A percentile compares a stretch with the other conserved stretches of the same genome.
phyloP scores from a whole-genome alignment of 2,329 filamentous ascomycete species.

The Sporothrix euskadiensis region DNA sequence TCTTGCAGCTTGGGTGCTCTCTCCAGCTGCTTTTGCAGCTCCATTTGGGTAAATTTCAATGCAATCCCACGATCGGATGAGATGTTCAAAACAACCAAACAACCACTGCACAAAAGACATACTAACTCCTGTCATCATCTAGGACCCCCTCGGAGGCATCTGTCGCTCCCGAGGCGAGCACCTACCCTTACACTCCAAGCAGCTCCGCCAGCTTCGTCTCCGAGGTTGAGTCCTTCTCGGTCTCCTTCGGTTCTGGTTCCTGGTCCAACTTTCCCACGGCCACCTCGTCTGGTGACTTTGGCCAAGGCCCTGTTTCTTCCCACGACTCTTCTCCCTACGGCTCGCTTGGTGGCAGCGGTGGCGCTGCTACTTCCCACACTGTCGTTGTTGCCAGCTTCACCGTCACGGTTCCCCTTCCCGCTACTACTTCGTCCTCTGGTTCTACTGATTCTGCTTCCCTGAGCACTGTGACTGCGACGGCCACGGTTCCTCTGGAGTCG shows the following conservation, averaged over 20 bases:
- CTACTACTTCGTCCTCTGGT: background rate
- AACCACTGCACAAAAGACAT: background rate
- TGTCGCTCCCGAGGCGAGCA: background rate
- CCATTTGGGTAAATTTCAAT: conserved; percentile 14
- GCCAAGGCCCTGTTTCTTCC: background rate
- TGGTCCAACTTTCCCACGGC: conserved; percentile 7
- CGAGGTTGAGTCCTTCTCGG: background rate
- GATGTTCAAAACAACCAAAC: background rate
- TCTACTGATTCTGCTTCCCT: background rate
- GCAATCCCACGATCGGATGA: background rate
- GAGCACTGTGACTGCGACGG: conserved; percentile 18
- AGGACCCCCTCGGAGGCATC: background rate
- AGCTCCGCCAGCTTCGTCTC: background rate
- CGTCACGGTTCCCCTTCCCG: conserved; percentile 15
- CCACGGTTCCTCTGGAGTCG: background rate
- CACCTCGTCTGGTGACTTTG: background rate
- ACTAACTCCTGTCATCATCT: background rate
- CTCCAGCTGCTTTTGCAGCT: background rate
- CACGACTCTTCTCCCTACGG: background rate
- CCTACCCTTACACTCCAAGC: background rate
- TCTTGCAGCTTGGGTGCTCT: background rate
- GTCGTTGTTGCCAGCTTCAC: conserved; percentile 31
- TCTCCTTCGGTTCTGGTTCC: background rate
- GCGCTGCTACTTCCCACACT: conserved; percentile 8
- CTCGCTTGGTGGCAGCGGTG: background rate